A percentile compares a stretch with the other conserved stretches of the same genome.
Conservation (phyloP, 1,284 basidiomycete species). For the Pseudomicrostroma phylloplanum region DNA sequence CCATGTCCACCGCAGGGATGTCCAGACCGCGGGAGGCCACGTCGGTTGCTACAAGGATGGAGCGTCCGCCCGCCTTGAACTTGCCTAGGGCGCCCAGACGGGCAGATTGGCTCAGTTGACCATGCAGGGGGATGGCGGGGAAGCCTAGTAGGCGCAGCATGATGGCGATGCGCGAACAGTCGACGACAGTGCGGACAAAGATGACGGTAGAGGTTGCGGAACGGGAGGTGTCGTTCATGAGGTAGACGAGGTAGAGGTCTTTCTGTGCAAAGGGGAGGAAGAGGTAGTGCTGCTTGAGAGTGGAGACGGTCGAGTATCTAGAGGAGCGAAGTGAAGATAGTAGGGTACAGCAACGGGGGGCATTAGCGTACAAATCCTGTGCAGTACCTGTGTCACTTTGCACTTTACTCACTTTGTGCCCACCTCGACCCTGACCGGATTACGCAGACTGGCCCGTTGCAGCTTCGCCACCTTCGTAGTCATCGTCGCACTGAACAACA, state of each 20-base stretch:
- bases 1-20: conserved; percentile 90
- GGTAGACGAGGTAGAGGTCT: conserved; percentile 82
- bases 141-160: conserved; percentile 86
- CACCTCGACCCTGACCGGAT: conserved; percentile 93
- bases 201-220: conserved; percentile 84
- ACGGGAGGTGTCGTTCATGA: conserved; percentile 75
- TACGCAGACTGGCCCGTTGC: conserved; percentile 87
- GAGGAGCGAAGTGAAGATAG: not conserved
- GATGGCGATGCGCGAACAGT: conserved; percentile 82
- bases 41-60: conserved; percentile 89
- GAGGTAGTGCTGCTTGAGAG: conserved; percentile 89
- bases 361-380: not conserved
- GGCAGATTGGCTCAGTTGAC: conserved; percentile 87
- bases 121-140: conserved; percentile 90
- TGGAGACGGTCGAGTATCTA: conserved; percentile 85
- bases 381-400: conserved; percentile 41
- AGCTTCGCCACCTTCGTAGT: conserved; percentile 97
- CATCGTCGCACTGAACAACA: conserved; percentile 99
- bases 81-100: conserved; percentile 89
- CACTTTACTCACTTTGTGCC: conserved; percentile 62
- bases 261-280: conserved; percentile 89
- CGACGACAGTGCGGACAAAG: conserved; percentile 91
- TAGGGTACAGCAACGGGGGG: not conserved
- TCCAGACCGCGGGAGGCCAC: conserved; percentile 89
- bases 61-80: conserved; percentile 90